A percentile compares a stretch with the other conserved stretches of the same genome.
phyloP scores from a whole-genome alignment of 371 early-diverging fungal genomes.

The Mortierella sp. region DNA sequence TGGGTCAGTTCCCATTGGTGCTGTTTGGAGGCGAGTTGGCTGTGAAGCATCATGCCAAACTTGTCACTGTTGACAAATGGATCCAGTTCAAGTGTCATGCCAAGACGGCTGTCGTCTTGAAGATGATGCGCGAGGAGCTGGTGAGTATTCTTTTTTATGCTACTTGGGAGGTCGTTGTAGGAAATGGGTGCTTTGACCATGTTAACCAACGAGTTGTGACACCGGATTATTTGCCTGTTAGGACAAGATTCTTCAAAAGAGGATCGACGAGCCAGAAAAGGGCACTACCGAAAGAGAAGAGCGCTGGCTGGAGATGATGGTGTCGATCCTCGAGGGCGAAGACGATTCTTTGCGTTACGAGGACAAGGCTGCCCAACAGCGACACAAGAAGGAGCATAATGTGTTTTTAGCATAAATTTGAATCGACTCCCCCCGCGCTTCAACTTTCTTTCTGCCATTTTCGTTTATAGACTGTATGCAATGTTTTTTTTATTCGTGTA shows the following conservation, averaged over 20 bases:
- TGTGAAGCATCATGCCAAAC: constrained; percentile 71
- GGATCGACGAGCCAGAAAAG: constrained; percentile 50
- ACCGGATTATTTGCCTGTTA: constrained; percentile 5
- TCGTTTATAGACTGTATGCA: neutral
- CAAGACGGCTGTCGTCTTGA: constrained; percentile 71
- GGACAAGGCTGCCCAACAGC: constrained; percentile 36
- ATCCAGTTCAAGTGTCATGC: constrained; percentile 74
- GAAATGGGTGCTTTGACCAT: neutral
- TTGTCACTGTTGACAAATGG: constrained; percentile 71
- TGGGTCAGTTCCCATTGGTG: constrained; percentile 65
- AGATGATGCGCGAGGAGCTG: constrained; percentile 69
- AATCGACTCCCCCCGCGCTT: neutral
- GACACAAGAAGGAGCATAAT: constrained; percentile 34
- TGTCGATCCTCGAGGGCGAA: constrained; percentile 54
- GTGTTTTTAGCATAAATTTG: constrained; percentile 36
- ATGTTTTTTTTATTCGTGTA: neutral
- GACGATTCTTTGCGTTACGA: constrained; percentile 35
- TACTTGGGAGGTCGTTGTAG: neutral
- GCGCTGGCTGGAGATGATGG: constrained; percentile 56
- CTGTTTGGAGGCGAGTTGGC: constrained; percentile 69
- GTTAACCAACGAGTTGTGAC: neutral
- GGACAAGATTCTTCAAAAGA: constrained; percentile 58
- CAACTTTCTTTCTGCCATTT: too few relatives aligned
- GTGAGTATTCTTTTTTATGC: constrained; percentile 25
- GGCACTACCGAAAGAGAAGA: constrained; percentile 52